These are phyloP conservation scores for Murraya paniculata DNA, from an alignment of 345 rosid species.

Conservation along the genomic window DNA sequence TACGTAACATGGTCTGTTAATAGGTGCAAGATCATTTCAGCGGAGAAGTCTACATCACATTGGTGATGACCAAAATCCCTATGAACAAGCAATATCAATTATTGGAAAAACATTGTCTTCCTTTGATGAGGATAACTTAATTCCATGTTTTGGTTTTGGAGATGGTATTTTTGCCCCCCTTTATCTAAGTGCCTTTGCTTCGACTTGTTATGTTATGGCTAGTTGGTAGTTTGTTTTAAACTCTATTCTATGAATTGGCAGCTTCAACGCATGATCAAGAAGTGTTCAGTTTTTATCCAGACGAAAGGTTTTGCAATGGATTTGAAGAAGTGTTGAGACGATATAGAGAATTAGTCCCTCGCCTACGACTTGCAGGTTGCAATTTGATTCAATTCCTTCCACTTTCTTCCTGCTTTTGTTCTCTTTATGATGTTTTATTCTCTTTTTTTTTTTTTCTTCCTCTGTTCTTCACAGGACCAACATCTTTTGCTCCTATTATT, in stretches of 20 bases:
- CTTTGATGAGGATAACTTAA: constrained; percentile 89
- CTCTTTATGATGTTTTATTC: not conserved
- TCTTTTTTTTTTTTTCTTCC: not conserved
- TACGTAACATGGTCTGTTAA: not conserved
- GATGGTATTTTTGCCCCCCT: constrained; percentile 50
- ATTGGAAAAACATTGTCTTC: constrained; percentile 82
- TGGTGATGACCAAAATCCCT: constrained; percentile 69
- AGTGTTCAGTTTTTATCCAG: constrained; percentile 75
- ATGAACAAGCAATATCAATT: constrained; percentile 93
- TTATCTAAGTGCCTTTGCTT: not conserved
- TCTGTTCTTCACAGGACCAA: constrained; percentile 56
- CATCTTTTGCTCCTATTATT: constrained; percentile 89
- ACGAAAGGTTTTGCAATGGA: constrained; percentile 79
- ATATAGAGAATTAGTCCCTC: constrained; percentile 77
- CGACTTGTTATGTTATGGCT: not conserved
- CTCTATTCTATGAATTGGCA: constrained; percentile 30
- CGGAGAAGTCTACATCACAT: constrained; percentile 73
- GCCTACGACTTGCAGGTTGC: constrained; percentile 78
- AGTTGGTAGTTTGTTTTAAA: not conserved
- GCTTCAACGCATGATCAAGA: constrained; percentile 98
- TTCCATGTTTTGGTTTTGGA: constrained; percentile 98
- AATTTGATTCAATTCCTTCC: not conserved
- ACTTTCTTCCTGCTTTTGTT: constrained; percentile 7
- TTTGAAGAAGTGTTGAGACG: constrained; percentile 84
- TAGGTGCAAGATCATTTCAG: constrained; percentile 79